Evolutionary conservation across 2,329 filamentous ascomycete genomes (phyloP), one percentile per base, ranked within the genome.

Genomic region (Fusarium cicatricum): DNA sequence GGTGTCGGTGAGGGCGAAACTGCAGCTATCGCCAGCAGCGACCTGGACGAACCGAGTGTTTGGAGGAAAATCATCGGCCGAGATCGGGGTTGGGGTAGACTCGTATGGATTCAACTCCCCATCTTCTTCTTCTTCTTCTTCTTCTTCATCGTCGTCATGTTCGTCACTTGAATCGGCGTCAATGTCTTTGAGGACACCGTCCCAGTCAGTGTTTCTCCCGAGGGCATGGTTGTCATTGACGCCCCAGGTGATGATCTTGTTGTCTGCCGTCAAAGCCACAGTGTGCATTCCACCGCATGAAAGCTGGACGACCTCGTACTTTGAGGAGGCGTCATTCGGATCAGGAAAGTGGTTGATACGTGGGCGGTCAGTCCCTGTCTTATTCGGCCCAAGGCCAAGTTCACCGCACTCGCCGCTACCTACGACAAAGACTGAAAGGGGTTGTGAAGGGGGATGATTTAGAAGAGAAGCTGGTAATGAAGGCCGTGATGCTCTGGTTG

Each of bases 201-300:
- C 82, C 79, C 85, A 87, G 4, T 78, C 74, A 79, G 52, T 91
- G 66, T 88, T 82, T 68, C 90, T 83, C 29, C 90, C 90, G 29
- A 94, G 81, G 2, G 90, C 89, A 56, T 87, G 86, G 67, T 90
- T 85, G 70, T 93, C 90, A 71, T 93, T 93, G 62, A 92, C 90
- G 54, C 90, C 90, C 90, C 90, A 94, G 15, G 89, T 91, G 36
- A 91, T 77, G 64, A 93, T 88, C 73, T 85, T 86, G 77, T 91
- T 90, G 73, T 92, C 86, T 63, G 85, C 80, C 36, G 90, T 92
- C 42, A 93, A 76, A 2, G 87, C 90, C 55, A 89, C 78, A 42
- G 82, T 85, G 75, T 93, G 90, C 89, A 92, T 92, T 51, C 89
- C 90, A 46, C 90, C 90, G 47, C 86, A 84, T 45, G 87, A 86